A percentile compares a stretch with the other conserved stretches of the same genome.
phyloP scores from a whole-genome alignment of 192 early-diverging fungal species.

The Podila clonocystis region DNA sequence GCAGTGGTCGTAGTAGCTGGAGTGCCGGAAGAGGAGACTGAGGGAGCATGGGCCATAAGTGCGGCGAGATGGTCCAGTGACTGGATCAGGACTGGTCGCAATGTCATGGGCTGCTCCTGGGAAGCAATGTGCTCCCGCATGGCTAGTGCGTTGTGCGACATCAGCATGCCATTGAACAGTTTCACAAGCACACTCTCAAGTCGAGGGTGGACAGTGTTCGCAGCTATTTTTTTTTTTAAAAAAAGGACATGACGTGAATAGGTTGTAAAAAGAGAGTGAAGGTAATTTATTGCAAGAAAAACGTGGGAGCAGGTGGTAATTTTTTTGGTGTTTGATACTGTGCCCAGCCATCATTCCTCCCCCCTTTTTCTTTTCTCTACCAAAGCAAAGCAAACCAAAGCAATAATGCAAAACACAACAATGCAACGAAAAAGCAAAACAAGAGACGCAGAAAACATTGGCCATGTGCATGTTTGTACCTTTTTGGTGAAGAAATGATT shows the following conservation, averaged over 20 bases:
- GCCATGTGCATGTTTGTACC: conserved; percentile 6
- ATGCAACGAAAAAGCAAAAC: not conserved
- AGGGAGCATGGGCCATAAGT: conserved; percentile 2
- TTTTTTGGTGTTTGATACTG: too few relatives aligned
- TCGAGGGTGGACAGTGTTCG: conserved; percentile 10
- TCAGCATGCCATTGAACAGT: conserved; percentile 31
- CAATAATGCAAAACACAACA: not conserved
- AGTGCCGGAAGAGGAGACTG: not conserved
- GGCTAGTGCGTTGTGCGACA: conserved; percentile 31
- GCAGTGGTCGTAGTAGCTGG: not conserved
- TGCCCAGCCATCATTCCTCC: too few relatives aligned
- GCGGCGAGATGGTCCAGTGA: conserved; percentile 26
- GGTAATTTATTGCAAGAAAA: not conserved
- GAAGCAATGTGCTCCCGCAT: conserved; percentile 36
- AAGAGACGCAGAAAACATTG: not conserved
- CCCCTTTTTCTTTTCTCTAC: too few relatives aligned
- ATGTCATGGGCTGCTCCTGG: conserved; percentile 30
- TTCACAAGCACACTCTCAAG: conserved; percentile 40
- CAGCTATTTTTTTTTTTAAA: conserved; percentile 6
- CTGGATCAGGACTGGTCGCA: conserved; percentile 18
- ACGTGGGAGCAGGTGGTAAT: too few relatives aligned
- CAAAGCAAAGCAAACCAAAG: not conserved
- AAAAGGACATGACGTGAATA: not conserved
- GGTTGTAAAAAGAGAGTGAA: not conserved
- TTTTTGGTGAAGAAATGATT: conserved; percentile 12